These are phyloP conservation scores for Aspergillus nanangensis DNA, from an alignment of 495 filamentous ascomycete genomes.

Conservation along the genomic window DNA sequence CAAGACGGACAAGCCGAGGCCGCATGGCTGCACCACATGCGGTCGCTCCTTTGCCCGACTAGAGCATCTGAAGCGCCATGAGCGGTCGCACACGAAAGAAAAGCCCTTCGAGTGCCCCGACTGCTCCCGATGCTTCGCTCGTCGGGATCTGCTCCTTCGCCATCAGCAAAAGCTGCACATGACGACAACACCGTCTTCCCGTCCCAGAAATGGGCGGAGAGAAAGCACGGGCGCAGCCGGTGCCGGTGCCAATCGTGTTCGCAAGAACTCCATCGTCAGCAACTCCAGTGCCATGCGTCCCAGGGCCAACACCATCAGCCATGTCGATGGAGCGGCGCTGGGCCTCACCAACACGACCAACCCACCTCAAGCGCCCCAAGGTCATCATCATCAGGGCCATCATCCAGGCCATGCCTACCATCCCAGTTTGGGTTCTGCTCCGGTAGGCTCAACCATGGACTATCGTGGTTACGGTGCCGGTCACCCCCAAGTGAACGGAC, in stretches of 20 bases:
- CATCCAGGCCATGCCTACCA: conserved; percentile 54
- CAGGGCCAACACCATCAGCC: conserved; percentile 93
- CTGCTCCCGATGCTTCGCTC: conserved; percentile 91
- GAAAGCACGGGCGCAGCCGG: conserved; percentile 80
- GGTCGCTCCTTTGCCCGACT: conserved; percentile 88
- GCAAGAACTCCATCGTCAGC: conserved; percentile 86
- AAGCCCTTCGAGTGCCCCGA: conserved; percentile 99
- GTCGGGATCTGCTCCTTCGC: conserved; percentile 84
- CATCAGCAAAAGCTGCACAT: conserved; percentile 99
- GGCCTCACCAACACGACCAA: conserved; percentile 63
- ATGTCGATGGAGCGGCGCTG: conserved; percentile 76
- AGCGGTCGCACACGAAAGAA: conserved; percentile 98
- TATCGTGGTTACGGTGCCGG: conserved; percentile 70
- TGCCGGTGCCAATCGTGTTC: conserved; percentile 65
- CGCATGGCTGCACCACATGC: conserved; percentile 92
- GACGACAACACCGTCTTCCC: conserved; percentile 86
- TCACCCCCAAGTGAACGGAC: conserved; percentile 49
- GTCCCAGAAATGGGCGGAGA: conserved; percentile 71
- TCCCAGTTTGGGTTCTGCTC: conserved; percentile 61
- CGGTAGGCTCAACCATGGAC: conserved; percentile 57
- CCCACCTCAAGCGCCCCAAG: conserved; percentile 46
- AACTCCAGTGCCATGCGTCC: conserved; percentile 69
- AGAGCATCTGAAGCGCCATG: conserved; percentile 96
- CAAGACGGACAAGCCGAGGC: conserved; percentile 95
- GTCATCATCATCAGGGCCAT: conserved; percentile 31